Evolutionary conservation across 106 monocot species (phyloP).

Genomic region (Dioscorea dumetorum): DNA sequence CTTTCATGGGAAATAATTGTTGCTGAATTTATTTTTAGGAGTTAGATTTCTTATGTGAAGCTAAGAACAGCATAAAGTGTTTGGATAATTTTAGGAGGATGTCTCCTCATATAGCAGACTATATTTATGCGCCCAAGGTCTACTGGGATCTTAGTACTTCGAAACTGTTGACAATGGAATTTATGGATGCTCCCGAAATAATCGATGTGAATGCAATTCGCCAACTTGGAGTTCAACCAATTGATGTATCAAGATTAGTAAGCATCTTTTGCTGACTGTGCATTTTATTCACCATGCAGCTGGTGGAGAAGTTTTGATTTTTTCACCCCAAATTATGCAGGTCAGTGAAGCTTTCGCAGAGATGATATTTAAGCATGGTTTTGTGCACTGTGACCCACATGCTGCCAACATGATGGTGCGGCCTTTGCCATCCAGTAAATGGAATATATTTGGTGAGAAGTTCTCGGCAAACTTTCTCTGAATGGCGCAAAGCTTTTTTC

Average conservation of each 20-base stretch:
- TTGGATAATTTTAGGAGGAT: slow-evolving; percentile 80
- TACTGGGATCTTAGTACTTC: slow-evolving; percentile 88
- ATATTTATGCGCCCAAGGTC: slow-evolving; percentile 73
- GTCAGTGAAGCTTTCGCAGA: slow-evolving; percentile 80
- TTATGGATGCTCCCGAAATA: slow-evolving; percentile 87
- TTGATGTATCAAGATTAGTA: slow-evolving; percentile 81
- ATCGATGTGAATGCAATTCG: slow-evolving; percentile 69
- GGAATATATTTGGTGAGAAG: slow-evolving; percentile 47
- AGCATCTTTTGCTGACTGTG: slow-evolving; percentile 3
- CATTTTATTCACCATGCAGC: not conserved
- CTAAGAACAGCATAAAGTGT: slow-evolving; percentile 82
- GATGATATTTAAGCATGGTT: slow-evolving; percentile 97
- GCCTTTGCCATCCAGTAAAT: slow-evolving; percentile 49
- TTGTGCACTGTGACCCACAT: slow-evolving; percentile 99
- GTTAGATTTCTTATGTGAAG: slow-evolving; percentile 87
- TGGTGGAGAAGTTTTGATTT: slow-evolving; percentile 2
- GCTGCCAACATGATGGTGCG: slow-evolving; percentile 98
- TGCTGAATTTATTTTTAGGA: slow-evolving; percentile 41
- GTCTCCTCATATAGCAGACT: slow-evolving; percentile 75
- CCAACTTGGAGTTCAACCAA: slow-evolving; percentile 50
- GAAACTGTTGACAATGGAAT: slow-evolving; percentile 92
- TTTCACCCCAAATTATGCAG: slow-evolving; percentile 19
- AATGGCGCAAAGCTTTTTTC: not conserved
- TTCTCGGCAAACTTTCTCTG: not conserved
- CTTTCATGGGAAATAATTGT: no score